Evolutionary conservation across 441 rosid species (phyloP), one percentile per base, ranked within the genome.

Genomic region (Croton setiger): DNA sequence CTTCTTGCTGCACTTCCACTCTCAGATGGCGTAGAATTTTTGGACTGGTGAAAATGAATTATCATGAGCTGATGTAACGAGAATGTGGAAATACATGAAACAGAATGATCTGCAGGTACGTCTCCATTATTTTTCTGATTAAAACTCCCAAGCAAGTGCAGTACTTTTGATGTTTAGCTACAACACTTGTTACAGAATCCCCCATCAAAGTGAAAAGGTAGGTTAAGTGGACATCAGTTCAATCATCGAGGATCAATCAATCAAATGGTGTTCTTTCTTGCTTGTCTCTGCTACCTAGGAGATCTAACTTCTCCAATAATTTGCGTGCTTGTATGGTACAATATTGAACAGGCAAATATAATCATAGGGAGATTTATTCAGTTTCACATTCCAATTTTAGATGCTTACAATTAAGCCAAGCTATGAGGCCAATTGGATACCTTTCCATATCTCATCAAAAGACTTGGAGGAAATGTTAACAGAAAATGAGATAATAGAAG

Each of bases 41-140:
- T 89, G 88, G 49, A 84, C 86, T 27, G 91, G 85, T 51, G 92
- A 87, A 83, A 82, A 71, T 74, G 80, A 73, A 59, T 77, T 87
- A 76, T 82, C 88, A 9, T 78, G 87, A 39, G 81, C 78, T 49
- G 86, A 83, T 69, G 83, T 84, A 43, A 90, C 86, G 85, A 82
- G 84, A 83, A 85, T 90, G 79, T 87, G 89, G 94, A 84, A 80
- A 7, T 90, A 86, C 85, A 88, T 90, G 63, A 80, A 87, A 75
- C 81, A 86, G 74, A 83, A 90, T 63, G 80, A 84, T 74, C 85
- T 90, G 66, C 92, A 86, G 87, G 95, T 88, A 74, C 76, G 66
- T 27, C 70, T 11, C 7, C 35, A 35, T 68, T 48, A 3, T 54
- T 18, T 33, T 63, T 12, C 37, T 39, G 39, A 39, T 15, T 23